Percentiles rank a stretch among this genome's conserved stretches.
phyloP scores from a whole-genome alignment of 2,329 filamentous ascomycete genomes.

The Diaporthe humulicola region DNA sequence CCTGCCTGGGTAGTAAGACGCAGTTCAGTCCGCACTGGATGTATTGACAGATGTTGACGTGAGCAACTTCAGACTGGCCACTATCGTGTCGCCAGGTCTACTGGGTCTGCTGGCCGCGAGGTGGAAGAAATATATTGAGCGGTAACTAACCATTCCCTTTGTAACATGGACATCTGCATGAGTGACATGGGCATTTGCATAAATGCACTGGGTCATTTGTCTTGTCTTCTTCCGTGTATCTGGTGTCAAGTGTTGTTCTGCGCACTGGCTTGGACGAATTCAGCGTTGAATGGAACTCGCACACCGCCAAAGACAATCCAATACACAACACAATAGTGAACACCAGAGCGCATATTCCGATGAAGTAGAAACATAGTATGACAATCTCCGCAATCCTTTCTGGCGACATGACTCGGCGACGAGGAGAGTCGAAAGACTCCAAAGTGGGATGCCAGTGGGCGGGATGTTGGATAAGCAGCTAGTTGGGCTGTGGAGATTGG shows the following conservation, averaged over 20 bases:
- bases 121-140: no score
- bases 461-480: neutral
- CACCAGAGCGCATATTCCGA: neutral
- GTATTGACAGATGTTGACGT: no score
- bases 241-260: neutral
- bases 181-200: neutral
- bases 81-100: no score
- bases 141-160: no score
- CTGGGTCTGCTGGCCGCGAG: no score
- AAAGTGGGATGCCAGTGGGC: neutral
- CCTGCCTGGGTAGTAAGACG: no score
- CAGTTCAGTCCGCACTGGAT: no score
- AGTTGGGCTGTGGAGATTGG: neutral
- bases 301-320: neutral
- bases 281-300: neutral
- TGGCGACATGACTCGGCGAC: neutral
- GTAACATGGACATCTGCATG: neutral
- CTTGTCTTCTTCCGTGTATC: neutral
- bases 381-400: neutral
- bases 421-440: neutral
- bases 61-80: no score
- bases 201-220: neutral
- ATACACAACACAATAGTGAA: neutral
- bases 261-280: neutral
- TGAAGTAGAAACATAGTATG: neutral